Base-by-base conservation (phyloP, 2,329 filamentous ascomycete genomes). In the Xylaria sp. region DNA sequence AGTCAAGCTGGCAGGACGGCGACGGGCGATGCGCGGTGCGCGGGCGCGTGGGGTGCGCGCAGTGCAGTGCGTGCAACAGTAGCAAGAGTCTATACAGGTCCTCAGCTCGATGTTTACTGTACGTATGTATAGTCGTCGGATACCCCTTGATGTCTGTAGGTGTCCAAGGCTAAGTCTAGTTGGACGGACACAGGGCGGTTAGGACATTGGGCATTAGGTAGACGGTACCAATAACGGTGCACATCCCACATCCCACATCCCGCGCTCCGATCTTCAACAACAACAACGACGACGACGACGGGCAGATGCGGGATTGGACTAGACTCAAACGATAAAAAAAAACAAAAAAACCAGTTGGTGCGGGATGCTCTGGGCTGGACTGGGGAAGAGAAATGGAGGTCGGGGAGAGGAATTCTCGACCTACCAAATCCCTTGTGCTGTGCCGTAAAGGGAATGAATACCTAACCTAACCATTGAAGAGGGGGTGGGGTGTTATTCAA, bases 11-110 rank as follows among this genome's bases (percentile, higher is more conserved):
- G 13, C 17, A 40, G 51, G 40, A 48, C 23, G 56, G 60, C 38
- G 60, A 63, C n/a, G n/a, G n/a, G n/a, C n/a, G n/a, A n/a, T n/a
- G n/a, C n/a, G n/a, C n/a, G n/a, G n/a, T 59, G 60, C 40, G 56
- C 25, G 35, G 44, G 60, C 51, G 60, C 56, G 60, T 63, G 60
- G 60, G 60, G 60, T 63, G 60, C 38, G 19, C 49, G 48, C 48
- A 58, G 38, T 51, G 46, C 46, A 56, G 54, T 57, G 44, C 23
- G n/a, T 54, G 48, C 48, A 58, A 48, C 29, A 35, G 46, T 21
- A 47, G 43, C 43, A n/a, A n/a, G n/a, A n/a, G n/a, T n/a, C n/a
- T 27, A 47, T 27, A 47, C 8, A 31, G 31, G 25, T 31, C 15
- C 43, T 17, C 27, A 46, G n/a, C 29, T n/a, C n/a, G n/a, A n/a